Conservation (phyloP, 768 basidiomycete species). For the Pulveroboletus sp. region DNA sequence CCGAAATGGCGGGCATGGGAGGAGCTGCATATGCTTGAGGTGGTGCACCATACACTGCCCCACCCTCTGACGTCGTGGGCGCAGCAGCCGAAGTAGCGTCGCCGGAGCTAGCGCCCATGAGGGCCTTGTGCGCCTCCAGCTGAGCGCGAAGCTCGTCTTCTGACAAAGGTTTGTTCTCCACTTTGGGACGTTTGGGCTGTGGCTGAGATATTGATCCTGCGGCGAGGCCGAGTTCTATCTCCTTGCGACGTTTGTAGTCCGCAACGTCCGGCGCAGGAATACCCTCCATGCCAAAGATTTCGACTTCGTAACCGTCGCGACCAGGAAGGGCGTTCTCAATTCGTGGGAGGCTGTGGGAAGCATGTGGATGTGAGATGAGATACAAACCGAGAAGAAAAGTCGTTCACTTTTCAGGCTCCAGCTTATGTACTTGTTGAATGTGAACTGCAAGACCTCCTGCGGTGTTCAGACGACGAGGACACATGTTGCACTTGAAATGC, state of each 20-base stretch:
- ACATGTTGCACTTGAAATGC: conserved; percentile 97
- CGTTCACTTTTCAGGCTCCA: conserved; percentile 78
- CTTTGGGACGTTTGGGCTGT: conserved; percentile 74
- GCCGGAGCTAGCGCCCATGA: conserved; percentile 67
- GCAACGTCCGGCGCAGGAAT: conserved; percentile 92
- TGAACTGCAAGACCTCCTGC: conserved; percentile 98
- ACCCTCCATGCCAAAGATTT: conserved; percentile 99
- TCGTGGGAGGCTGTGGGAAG: conserved; percentile 58
- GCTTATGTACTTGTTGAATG: conserved; percentile 97
- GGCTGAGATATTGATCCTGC: conserved; percentile 81
- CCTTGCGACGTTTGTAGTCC: conserved; percentile 94
- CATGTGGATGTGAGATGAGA: conserved; percentile 10
- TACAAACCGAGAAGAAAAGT: background rate
- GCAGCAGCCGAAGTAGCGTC: conserved; percentile 32
- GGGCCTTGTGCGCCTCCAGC: conserved; percentile 82
- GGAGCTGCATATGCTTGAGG: conserved; percentile 63
- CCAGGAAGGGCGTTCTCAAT: conserved; percentile 97
- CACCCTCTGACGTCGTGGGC: conserved; percentile 35
- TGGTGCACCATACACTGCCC: conserved; percentile 69
- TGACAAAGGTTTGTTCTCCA: conserved; percentile 70
- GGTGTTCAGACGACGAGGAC: conserved; percentile 91
- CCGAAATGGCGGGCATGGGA: conserved; percentile 31
- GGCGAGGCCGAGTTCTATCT: conserved; percentile 84
- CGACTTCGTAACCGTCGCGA: conserved; percentile 95
- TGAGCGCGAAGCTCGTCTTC: conserved; percentile 84